Evolutionary conservation across 176 grass and related monocot species (phyloP).

Genomic region (Carex pumila): DNA sequence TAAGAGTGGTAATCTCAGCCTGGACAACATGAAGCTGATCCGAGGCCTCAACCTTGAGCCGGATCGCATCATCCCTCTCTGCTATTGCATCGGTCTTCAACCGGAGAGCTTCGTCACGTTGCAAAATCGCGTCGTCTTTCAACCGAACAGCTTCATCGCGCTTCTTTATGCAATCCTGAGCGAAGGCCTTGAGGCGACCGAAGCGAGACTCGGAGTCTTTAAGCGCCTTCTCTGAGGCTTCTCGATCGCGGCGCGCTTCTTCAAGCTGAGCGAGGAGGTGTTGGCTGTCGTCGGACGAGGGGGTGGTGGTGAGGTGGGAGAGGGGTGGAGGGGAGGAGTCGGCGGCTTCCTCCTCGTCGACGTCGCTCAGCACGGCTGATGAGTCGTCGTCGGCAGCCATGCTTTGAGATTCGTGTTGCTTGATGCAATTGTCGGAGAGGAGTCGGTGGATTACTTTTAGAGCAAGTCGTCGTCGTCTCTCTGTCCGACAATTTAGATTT

Average conservation of each 20-base stretch:
- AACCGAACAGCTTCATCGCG: slow-evolving; percentile 35
- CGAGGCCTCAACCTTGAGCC: slow-evolving; percentile 15
- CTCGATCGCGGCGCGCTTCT: slow-evolving; percentile 52
- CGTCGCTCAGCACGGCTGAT: slow-evolving; percentile 64
- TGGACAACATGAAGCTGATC: slow-evolving; percentile 32
- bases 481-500: neutral
- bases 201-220: slow-evolving; percentile 32
- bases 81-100: slow-evolving; percentile 19
- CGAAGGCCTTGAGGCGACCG: slow-evolving; percentile 48
- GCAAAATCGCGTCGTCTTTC: slow-evolving; percentile 46
- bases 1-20: slow-evolving; percentile 57
- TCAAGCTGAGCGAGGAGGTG: slow-evolving; percentile 70
- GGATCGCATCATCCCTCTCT: slow-evolving; percentile 3
- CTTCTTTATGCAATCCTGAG: slow-evolving; percentile 35
- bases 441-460: neutral
- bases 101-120: slow-evolving; percentile 57
- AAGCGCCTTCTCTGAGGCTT: slow-evolving; percentile 36
- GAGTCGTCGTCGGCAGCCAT: slow-evolving; percentile 83
- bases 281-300: slow-evolving; percentile 29
- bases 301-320: neutral
- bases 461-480: no score
- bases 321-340: slow-evolving; percentile 14
- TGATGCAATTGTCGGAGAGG: neutral
- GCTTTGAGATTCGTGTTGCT: neutral
- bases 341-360: slow-evolving; percentile 57